A percentile compares a stretch with the other conserved stretches of the same genome.
Evolutionary conservation across 768 basidiomycete species (phyloP).

Genomic region (Macrolepiota dolichaula): DNA sequence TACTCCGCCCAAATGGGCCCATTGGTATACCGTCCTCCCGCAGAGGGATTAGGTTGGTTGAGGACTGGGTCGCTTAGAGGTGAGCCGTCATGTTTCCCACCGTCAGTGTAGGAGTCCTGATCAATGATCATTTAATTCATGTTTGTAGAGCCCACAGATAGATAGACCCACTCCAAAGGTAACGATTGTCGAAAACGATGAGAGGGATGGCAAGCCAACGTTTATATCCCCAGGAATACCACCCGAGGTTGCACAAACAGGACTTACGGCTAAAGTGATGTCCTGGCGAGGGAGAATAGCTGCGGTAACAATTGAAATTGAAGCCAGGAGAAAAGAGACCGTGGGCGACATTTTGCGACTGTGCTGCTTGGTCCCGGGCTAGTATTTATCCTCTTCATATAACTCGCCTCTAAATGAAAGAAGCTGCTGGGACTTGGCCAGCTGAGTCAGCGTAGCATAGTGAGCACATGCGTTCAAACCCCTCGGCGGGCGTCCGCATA

Average conservation of each 20-base stretch:
- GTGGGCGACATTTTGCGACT: neutral
- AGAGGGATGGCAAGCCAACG: conserved; percentile 25
- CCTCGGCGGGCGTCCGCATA: conserved; percentile 13
- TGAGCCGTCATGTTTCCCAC: conserved; percentile 42
- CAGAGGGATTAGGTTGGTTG: conserved; percentile 38
- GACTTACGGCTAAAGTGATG: conserved; percentile 40
- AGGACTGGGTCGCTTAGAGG: conserved; percentile 38
- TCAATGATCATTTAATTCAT: neutral
- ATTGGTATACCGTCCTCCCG: conserved; percentile 50
- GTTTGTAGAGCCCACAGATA: neutral
- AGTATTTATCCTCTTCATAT: neutral
- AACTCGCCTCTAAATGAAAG: neutral
- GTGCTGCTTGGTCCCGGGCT: neutral
- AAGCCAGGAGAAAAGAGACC: conserved; percentile 15
- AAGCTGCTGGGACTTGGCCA: neutral
- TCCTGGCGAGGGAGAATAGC: conserved; percentile 16
- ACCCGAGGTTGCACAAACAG: conserved; percentile 38
- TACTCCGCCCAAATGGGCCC: conserved; percentile 49
- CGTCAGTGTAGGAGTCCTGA: conserved; percentile 42
- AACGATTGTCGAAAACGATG: conserved; percentile 36
- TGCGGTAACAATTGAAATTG: conserved; percentile 19
- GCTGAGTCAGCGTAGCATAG: neutral
- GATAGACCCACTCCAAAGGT: conserved; percentile 41
- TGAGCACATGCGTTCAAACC: neutral
- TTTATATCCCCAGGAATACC: conserved; percentile 42